Base-by-base conservation (phyloP, 2,329 filamentous ascomycete species). In the Colletotrichum lindemuthianum region DNA sequence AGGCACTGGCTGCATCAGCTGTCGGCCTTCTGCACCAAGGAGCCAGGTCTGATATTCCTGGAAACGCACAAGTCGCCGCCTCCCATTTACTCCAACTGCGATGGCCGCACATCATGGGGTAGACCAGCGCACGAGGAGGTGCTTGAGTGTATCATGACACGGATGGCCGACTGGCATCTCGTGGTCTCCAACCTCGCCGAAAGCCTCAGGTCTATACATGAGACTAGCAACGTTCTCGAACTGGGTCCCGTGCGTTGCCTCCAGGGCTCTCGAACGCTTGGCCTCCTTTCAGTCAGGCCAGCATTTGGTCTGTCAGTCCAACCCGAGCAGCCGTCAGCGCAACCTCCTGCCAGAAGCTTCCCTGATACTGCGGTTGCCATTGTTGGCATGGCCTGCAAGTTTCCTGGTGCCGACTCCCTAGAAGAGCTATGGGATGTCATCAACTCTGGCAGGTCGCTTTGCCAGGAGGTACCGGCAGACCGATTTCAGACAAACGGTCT, bases 371-470 rank as follows among this genome's bases (percentile, higher is more conserved):
- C 48, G 5, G 48, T 50, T 8, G 48, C 48, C 8, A 50, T 52
- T 24, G 49, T 52, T 13, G 49, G 49, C n/a, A 52, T 52, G 49
- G 49, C 34, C 34, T 52, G 49, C 13, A 39, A 36, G n/a, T 52
- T 52, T 32, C 49, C 49, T 16, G 34, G 36, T 1, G 49, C 49
- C n/a, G 49, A 52, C 34, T 41, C 49, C 15, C 4, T 52, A 16
- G 49, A 52, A 7, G 49, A 52, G n/a, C 36, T 52, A 2, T 52
- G 49, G 49, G 11, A 40, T 9, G n/a, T 52, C 34, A 52, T 52
- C 32, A 15, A 16, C 36, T 52, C 49, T 13, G 49, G 49, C 10
- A 12, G 33, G 49, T 50, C 48, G 33, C 33, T 50, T 34, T 50
- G 48, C 34, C 33, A 50, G 37, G 48, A 37, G 33, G 16, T 50